A percentile compares a stretch with the other conserved stretches of the same genome.
phyloP scores from a whole-genome alignment of 495 filamentous ascomycete genomes.

The Penicillium chermesinum region DNA sequence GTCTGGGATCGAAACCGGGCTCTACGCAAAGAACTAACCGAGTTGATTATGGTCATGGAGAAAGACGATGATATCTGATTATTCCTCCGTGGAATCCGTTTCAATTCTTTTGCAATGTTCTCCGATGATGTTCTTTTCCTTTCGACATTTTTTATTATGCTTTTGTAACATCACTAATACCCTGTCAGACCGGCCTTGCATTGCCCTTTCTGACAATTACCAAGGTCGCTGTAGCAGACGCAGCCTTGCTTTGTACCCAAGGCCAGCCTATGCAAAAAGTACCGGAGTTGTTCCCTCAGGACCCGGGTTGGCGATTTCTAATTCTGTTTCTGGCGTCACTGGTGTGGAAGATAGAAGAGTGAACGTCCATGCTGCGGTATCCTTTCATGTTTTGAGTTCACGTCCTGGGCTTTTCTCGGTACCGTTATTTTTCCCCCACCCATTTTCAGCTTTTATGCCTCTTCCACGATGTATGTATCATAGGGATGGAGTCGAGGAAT shows the following conservation, averaged over 20 bases:
- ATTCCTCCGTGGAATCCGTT: background rate
- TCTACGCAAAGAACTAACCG: constrained; percentile 40
- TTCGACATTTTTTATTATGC: too few species aligned
- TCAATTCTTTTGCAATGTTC: background rate
- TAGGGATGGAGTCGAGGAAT: constrained; percentile 16
- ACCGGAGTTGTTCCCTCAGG: constrained; percentile 15
- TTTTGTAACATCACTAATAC: background rate
- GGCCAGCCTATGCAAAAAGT: constrained; percentile 11
- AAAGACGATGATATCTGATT: constrained; percentile 37
- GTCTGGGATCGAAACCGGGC: constrained; percentile 41
- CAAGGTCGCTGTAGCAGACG: background rate
- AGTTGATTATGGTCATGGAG: constrained; percentile 43
- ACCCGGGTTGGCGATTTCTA: constrained; percentile 7
- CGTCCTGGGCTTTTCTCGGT: constrained; percentile 6
- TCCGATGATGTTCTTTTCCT: background rate
- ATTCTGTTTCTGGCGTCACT: constrained; percentile 21
- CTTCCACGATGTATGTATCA: constrained; percentile 15
- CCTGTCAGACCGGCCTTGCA: background rate
- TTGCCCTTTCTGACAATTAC: background rate
- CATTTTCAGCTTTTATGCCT: constrained; percentile 11
- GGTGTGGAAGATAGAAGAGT: constrained; percentile 13
- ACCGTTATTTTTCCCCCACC: constrained; percentile 4
- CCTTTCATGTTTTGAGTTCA: constrained; percentile 2
- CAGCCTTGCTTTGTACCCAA: background rate
- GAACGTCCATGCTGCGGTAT: background rate